Conservation (phyloP, 345 rosid species). For the Rhizophora apiculata region DNA sequence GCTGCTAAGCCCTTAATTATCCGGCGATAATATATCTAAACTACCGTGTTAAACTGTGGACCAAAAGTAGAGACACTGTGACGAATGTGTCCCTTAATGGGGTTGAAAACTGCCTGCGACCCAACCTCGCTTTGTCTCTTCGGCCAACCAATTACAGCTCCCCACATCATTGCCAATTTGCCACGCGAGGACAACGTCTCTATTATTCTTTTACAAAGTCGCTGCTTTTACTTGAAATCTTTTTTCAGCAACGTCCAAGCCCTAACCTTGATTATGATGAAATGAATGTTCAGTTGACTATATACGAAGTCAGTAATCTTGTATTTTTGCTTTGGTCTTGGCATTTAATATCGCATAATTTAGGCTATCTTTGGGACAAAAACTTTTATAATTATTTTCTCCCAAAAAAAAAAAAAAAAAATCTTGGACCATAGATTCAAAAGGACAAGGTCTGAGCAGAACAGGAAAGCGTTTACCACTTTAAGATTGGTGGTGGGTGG, state of each 20-base stretch:
- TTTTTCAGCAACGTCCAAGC: too few species aligned
- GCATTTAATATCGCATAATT: too few species aligned
- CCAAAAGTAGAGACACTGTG: background rate
- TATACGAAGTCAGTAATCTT: too few species aligned
- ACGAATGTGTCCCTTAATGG: conserved; percentile 2
- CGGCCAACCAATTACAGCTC: conserved; percentile 28
- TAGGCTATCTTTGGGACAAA: too few species aligned
- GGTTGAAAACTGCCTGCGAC: conserved; percentile 13
- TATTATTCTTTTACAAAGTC: background rate
- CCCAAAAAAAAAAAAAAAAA: too few species aligned
- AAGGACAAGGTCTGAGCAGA: background rate
- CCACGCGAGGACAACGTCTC: background rate
- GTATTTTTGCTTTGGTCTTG: too few species aligned
- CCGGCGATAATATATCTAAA: too few species aligned
- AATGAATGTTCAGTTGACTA: too few species aligned
- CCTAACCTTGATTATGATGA: too few species aligned
- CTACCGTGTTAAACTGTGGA: background rate
- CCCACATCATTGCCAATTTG: conserved; percentile 21
- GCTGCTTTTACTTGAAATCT: too few species aligned
- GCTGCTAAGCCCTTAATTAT: too few species aligned
- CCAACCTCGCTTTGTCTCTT: conserved; percentile 25
- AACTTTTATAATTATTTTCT: too few species aligned
- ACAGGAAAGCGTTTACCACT: background rate
- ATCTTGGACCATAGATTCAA: conserved; percentile 4
- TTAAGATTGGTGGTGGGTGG: conserved; percentile 23